Percentiles rank a stretch among this genome's conserved stretches.
These are phyloP conservation scores for Blastomyces gilchristii DNA, from an alignment of 2,329 filamentous ascomycete genomes.

Conservation along the genomic window DNA sequence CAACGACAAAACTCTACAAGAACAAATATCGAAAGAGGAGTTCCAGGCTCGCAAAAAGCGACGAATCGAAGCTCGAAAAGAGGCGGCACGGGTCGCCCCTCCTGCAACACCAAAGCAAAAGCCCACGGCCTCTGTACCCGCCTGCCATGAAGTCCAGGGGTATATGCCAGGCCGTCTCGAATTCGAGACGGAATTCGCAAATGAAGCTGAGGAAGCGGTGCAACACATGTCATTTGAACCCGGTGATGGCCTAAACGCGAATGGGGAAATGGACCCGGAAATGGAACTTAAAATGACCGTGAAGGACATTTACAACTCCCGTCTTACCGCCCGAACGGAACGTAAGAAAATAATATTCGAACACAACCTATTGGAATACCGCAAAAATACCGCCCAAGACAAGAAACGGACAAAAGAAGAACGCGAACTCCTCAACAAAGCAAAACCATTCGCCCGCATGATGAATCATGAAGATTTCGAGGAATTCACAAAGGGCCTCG, in stretches of 20 bases:
- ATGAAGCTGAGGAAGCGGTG: slow-evolving; percentile 95
- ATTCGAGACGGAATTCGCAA: slow-evolving; percentile 95
- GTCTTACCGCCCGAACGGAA: slow-evolving; percentile 80
- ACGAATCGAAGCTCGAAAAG: slow-evolving; percentile 82
- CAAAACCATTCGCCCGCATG: slow-evolving; percentile 91
- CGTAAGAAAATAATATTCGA: slow-evolving; percentile 96
- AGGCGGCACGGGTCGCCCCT: slow-evolving; percentile 72
- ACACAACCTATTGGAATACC: slow-evolving; percentile 84
- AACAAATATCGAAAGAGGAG: slow-evolving; percentile 75
- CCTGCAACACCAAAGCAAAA: slow-evolving; percentile 86
- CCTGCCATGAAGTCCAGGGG: slow-evolving; percentile 94
- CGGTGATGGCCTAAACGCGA: slow-evolving; percentile 83
- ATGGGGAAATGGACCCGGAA: slow-evolving; percentile 82
- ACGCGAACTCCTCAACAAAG: slow-evolving; percentile 78
- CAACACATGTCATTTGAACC: slow-evolving; percentile 98
- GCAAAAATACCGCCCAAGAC: slow-evolving; percentile 77
- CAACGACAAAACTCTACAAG: slow-evolving; percentile 64
- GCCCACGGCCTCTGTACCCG: slow-evolving; percentile 86
- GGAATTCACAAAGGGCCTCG: slow-evolving; percentile 68
- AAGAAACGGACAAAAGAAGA: slow-evolving; percentile 97
- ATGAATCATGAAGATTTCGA: slow-evolving; percentile 93
- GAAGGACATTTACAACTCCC: slow-evolving; percentile 95
- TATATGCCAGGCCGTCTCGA: slow-evolving; percentile 97
- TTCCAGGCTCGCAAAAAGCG: slow-evolving; percentile 90
- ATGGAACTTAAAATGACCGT: slow-evolving; percentile 96